Base-by-base conservation (phyloP, 257 asterid genomes). In the Capsicum pubescens region DNA sequence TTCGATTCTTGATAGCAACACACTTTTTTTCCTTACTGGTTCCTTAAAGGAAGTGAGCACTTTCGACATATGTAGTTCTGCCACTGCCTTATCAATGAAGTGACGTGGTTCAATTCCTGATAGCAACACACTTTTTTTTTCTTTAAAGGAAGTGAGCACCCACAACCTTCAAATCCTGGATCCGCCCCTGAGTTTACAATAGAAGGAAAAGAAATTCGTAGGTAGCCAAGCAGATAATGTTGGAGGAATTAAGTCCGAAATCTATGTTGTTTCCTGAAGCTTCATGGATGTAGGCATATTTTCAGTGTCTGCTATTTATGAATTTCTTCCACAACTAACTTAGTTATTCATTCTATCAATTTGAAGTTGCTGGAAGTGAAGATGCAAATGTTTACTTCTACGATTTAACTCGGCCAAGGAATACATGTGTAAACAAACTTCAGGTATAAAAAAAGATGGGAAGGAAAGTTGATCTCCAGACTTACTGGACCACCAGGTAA, bases 281-380 rank as follows among this genome's bases (percentile, higher is more conserved):
- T 77, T 32, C 82, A 54, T 32, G 64, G 26, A 54, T 77, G 64
- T 55, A 54, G 8, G 54, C 42, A 21, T 68, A 32, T 76, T 17
- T 14, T 54, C 46, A 60, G 50, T 46, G 77, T 66, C 54, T 9
- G 32, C 9, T 16, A 39, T 59, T 13, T 54, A 17, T 85, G 42
- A 48, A 17, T 50, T 83, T 84, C 69, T 55, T 80, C 42, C 78
- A 64, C 71, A 80, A 67, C 88, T 88, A 87, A 88, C 82, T 54
- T 58, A 60, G 61, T 67, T 72, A 59, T 88, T 26, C 57, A 36
- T 84, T 82, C 17, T 44, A 15, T 80, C 42, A 79, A 84, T 39
- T 67, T 87, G 89, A 82, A 97, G 99, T 97, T 88, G 98, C 97
- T 84, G 99, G 99, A 87, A 97, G 99, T 81, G 99, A 97, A 89